A percentile compares a stretch with the other conserved stretches of the same genome.
phyloP scores from a whole-genome alignment of 2,329 filamentous ascomycete species.

The Diaporthe amygdali region DNA sequence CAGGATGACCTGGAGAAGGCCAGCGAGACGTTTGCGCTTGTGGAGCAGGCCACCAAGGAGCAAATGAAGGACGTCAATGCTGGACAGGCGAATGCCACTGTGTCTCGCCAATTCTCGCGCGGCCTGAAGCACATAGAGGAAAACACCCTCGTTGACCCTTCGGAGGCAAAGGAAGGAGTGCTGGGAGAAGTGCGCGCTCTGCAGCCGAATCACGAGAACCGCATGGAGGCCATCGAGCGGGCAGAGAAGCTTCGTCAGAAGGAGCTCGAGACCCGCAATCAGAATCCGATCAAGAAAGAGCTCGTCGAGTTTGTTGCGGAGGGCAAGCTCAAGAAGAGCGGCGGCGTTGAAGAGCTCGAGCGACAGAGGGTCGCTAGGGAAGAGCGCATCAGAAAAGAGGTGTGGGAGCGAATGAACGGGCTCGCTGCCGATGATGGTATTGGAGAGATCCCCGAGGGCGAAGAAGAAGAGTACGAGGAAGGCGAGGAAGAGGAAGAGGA shows the following conservation, averaged over 20 bases:
- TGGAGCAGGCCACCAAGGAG: conserved; percentile 98
- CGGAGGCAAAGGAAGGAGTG: conserved; percentile 86
- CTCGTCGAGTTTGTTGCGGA: conserved; percentile 85
- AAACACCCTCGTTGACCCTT: conserved; percentile 64
- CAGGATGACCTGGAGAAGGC: conserved; percentile 96
- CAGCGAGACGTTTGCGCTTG: conserved; percentile 88
- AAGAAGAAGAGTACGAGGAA: conserved; percentile 19
- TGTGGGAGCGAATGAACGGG: conserved; percentile 71
- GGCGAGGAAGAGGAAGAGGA: conserved; percentile 7
- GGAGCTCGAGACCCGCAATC: conserved; percentile 79
- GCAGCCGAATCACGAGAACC: conserved; percentile 90
- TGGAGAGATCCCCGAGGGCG: conserved; percentile 37
- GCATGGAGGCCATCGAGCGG: conserved; percentile 95
- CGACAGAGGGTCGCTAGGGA: conserved; percentile 83
- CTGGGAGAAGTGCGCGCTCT: conserved; percentile 92
- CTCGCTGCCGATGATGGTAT: conserved; percentile 48
- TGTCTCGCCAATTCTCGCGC: conserved; percentile 56
- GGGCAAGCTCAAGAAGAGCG: conserved; percentile 93
- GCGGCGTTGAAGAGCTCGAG: conserved; percentile 93
- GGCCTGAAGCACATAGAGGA: conserved; percentile 60
- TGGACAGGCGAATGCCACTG: conserved; percentile 53
- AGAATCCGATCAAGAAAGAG: conserved; percentile 83
- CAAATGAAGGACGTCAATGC: conserved; percentile 79
- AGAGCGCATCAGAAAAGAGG: conserved; percentile 82
- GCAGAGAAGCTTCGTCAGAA: conserved; percentile 90